phyloP scores from a whole-genome alignment of 23 red algal species.

The Gracilaria domingensis region DNA sequence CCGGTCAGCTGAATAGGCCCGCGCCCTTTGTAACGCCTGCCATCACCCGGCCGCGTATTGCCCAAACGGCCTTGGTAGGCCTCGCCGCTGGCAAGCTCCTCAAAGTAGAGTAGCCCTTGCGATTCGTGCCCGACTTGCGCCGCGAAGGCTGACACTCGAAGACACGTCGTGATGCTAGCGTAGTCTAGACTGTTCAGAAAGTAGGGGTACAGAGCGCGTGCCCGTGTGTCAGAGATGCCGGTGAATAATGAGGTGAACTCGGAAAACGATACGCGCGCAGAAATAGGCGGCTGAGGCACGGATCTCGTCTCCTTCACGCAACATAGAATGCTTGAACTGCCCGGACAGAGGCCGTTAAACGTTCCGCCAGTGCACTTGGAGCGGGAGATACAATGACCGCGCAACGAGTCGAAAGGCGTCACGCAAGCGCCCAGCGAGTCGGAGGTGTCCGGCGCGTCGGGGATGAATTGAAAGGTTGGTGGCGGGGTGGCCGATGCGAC shows the following conservation, averaged over 20 bases:
- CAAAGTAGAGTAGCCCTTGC: constrained; percentile 1
- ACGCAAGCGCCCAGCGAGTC: neutral
- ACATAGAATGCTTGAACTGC: constrained; percentile 11
- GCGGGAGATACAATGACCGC: constrained; percentile 3
- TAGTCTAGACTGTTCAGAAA: constrained; percentile 13
- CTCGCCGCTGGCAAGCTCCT: neutral
- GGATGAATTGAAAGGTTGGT: neutral
- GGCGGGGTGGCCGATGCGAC: neutral
- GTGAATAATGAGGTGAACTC: constrained; percentile 4
- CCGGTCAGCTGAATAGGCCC: constrained; percentile 17
- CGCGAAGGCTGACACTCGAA: neutral
- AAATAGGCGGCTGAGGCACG: no score
- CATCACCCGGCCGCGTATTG: constrained; percentile 1
- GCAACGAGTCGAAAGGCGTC: neutral
- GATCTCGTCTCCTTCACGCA: constrained; percentile 6
- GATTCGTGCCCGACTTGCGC: constrained; percentile 16
- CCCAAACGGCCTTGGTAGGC: constrained; percentile 4
- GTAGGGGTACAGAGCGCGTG: constrained; percentile 25
- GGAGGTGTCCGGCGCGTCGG: constrained; percentile 8
- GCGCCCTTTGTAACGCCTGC: constrained; percentile 1
- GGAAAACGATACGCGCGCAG: neutral
- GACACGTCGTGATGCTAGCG: neutral
- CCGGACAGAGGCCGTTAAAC: constrained; percentile 13
- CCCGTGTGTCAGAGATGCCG: neutral
- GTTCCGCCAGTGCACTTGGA: constrained; percentile 41